These are phyloP conservation scores for Sugiyamaella sp. DNA, from an alignment of 1,139 yeast genomes.

Conservation along the genomic window DNA sequence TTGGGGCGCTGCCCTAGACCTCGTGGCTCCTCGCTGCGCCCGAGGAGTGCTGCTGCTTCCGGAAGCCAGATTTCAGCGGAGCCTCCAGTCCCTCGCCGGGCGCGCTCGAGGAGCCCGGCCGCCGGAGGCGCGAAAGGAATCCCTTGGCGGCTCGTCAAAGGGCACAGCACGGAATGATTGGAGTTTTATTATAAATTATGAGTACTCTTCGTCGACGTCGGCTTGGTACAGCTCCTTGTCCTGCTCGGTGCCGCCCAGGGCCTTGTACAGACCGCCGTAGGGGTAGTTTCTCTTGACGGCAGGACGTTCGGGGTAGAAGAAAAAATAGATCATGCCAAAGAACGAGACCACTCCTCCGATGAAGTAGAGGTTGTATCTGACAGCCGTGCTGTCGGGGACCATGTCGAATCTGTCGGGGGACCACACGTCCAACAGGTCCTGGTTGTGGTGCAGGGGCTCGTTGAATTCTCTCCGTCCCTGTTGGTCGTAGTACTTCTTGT, in stretches of 20 bases:
- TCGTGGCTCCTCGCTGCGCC: not conserved
- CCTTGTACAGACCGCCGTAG: slow-evolving; percentile 71
- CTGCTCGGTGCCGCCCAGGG: slow-evolving; percentile 60
- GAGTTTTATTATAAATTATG: slow-evolving; percentile 14
- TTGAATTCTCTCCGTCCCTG: slow-evolving; percentile 79
- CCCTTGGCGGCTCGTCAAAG: too few species aligned
- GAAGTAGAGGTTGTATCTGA: slow-evolving; percentile 54
- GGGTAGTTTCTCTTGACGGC: slow-evolving; percentile 80
- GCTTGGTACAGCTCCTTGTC: slow-evolving; percentile 36
- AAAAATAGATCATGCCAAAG: slow-evolving; percentile 56
- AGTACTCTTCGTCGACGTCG: slow-evolving; percentile 18
- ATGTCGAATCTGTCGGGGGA: slow-evolving; percentile 75
- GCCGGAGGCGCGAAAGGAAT: slow-evolving; percentile 1
- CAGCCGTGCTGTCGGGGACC: slow-evolving; percentile 64
- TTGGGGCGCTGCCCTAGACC: not conserved
- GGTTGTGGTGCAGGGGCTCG: slow-evolving; percentile 71
- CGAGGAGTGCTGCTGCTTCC: not conserved
- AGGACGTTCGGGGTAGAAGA: slow-evolving; percentile 72
- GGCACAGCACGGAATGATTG: too few species aligned
- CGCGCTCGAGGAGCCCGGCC: not conserved
- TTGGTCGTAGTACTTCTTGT: slow-evolving; percentile 74
- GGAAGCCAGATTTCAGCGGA: not conserved
- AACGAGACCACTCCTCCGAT: slow-evolving; percentile 59
- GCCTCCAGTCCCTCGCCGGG: not conserved
- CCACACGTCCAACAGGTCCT: slow-evolving; percentile 82